Base-by-base conservation (phyloP, 768 basidiomycete genomes). In the Coprinopsis marcescibilis region DNA sequence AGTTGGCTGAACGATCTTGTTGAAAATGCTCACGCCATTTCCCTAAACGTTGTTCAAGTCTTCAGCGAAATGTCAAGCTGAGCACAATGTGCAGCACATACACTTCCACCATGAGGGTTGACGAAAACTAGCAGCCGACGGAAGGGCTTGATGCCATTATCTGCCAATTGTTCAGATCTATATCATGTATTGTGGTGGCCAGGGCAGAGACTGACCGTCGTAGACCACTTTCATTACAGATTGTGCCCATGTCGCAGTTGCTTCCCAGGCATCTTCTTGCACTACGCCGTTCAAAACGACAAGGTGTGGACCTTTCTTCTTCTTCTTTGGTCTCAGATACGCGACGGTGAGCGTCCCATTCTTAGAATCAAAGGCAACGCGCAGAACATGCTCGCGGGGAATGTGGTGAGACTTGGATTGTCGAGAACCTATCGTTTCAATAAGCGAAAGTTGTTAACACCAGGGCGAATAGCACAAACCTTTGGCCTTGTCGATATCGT, bases 61-160 rank as follows among this genome's bases (percentile, higher is more conserved):
- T 13, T 30, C 32, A 20, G 21, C 20, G n/a, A n/a, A n/a, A n/a
- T n/a, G n/a, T 29, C n/a, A 14, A 36, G 15, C 14, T 19, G 24
- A 19, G 32, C 35, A 24, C 14, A 20, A 49, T 47, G 45, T 20
- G n/a, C n/a, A 39, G 26, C 15, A 69, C 82, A 24, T 58, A 89
- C 89, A 17, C 70, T 73, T n/a, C 91, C 91, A 42, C 90, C 81
- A 46, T 73, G 65, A 7, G 91, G 91, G 60, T 93, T 94, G 30
- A 94, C 71, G 34, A 94, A 58, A 6, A 92, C 73, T 51, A 80
- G 78, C 24, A 94, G 58, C 15, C 69, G 65, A 37, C 82, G 72
- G 41, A 68, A 60, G 17, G 72, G 78, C 54, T 75, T 74, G n/a
- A 77, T 61, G 33, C 77, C 85, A 72, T 58, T 38, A 51, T 55